Conservation (phyloP, 768 basidiomycete genomes). For the Hypholoma sublateritium region DNA sequence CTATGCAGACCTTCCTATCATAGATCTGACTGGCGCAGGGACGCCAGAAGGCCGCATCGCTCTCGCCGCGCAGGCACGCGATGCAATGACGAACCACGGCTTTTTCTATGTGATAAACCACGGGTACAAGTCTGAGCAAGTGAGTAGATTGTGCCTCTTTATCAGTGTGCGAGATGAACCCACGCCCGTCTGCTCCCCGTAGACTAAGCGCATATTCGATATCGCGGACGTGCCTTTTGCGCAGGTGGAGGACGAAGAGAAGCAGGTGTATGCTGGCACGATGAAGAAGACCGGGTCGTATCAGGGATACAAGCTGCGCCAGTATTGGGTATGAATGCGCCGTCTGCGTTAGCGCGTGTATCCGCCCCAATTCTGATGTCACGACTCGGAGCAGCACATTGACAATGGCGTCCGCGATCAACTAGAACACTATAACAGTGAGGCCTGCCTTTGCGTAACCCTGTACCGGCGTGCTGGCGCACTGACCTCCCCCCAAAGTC, state of each 20-base stretch:
- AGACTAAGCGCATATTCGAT: conserved; percentile 49
- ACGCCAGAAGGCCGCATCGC: conserved; percentile 36
- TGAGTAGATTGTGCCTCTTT: conserved; percentile 8
- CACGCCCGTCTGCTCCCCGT: not conserved
- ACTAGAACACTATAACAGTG: conserved; percentile 64
- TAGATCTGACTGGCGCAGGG: conserved; percentile 45
- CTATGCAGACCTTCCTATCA: conserved; percentile 49
- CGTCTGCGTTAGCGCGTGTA: not conserved
- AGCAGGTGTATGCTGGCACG: conserved; percentile 34
- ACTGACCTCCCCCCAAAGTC: conserved; percentile 31
- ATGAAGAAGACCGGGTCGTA: conserved; percentile 47
- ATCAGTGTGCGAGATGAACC: not conserved
- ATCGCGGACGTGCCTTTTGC: conserved; percentile 48
- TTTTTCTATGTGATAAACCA: conserved; percentile 54
- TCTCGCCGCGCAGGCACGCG: conserved; percentile 39
- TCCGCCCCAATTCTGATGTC: not conserved
- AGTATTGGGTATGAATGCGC: conserved; percentile 46
- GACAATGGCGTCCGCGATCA: conserved; percentile 64
- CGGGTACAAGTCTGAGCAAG: conserved; percentile 40
- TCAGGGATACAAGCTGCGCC: conserved; percentile 54
- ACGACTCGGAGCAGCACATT: conserved; percentile 54
- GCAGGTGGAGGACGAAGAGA: conserved; percentile 40
- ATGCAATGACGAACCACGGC: conserved; percentile 44
- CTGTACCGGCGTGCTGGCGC: not conserved
- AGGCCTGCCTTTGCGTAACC: conserved; percentile 11